Percentiles rank a stretch among this genome's conserved stretches.
phyloP scores from a whole-genome alignment of 768 basidiomycete species.

The Mycena galericulata region DNA sequence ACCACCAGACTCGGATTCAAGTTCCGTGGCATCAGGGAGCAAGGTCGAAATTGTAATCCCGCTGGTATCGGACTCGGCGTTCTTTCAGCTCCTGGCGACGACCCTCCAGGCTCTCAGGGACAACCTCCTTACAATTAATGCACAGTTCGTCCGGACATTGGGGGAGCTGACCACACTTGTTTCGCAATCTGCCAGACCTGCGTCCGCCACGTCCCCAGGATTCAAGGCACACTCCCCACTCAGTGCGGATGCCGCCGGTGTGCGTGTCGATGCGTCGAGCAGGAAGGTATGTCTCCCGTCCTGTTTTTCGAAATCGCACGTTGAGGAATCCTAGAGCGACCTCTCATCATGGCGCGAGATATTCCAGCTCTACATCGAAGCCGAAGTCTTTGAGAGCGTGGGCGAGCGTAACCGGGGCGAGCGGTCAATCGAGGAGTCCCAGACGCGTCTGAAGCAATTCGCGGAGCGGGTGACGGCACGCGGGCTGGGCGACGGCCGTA shows the following conservation, averaged over 20 bases:
- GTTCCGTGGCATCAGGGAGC: neutral
- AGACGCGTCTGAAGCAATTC: constrained; percentile 73
- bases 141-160: constrained; percentile 60
- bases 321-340: constrained; percentile 59
- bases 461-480: constrained; percentile 66
- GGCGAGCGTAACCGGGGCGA: constrained; percentile 77
- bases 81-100: constrained; percentile 79
- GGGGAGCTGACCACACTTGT: constrained; percentile 52
- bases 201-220: constrained; percentile 50
- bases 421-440: constrained; percentile 74
- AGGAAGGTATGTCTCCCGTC: constrained; percentile 29
- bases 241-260: constrained; percentile 51
- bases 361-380: constrained; percentile 88
- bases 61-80: constrained; percentile 82
- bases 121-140: constrained; percentile 64
- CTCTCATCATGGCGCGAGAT: constrained; percentile 92
- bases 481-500: constrained; percentile 64
- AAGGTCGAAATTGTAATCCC: constrained; percentile 76
- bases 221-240: constrained; percentile 62
- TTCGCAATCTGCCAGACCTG: constrained; percentile 55
- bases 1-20: neutral
- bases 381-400: constrained; percentile 85
- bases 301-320: neutral
- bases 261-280: constrained; percentile 41
- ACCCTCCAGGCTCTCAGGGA: constrained; percentile 65